These are phyloP conservation scores for Luvunga scandens DNA, from an alignment of 345 rosid species.

Conservation along the genomic window DNA sequence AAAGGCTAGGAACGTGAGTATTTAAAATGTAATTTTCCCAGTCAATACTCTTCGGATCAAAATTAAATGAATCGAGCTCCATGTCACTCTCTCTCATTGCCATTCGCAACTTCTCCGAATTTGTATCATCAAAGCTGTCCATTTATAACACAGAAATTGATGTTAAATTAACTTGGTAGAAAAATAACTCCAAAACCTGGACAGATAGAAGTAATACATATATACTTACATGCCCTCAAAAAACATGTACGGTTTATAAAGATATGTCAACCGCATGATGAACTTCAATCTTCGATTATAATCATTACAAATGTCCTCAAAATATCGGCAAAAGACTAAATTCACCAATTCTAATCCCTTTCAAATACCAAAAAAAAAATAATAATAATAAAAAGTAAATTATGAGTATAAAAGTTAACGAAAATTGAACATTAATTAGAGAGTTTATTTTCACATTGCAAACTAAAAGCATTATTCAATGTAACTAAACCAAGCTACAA, in stretches of 20 bases:
- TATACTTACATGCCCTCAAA: slow-evolving; percentile 18
- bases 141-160: no score
- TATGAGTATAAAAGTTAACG: no score
- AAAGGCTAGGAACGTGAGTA: slow-evolving; percentile 47
- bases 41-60: slow-evolving; percentile 44
- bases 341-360: slow-evolving; percentile 24
- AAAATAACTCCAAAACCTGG: no score
- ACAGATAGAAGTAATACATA: no score
- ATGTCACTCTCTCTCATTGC: not conserved
- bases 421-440: no score
- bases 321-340: slow-evolving; percentile 11
- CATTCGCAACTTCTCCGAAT: slow-evolving; percentile 22
- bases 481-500: no score
- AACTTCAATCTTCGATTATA: slow-evolving; percentile 22
- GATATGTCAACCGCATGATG: slow-evolving; percentile 32
- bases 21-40: slow-evolving; percentile 55
- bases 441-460: no score
- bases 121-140: slow-evolving; percentile 40
- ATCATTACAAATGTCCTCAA: not conserved
- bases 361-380: not conserved
- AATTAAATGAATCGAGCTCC: slow-evolving; percentile 30
- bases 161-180: no score
- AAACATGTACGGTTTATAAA: slow-evolving; percentile 39
- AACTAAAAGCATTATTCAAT: no score
- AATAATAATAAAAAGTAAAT: not conserved